phyloP scores from a whole-genome alignment of 2,329 filamentous ascomycete species.

The Fusarium paranaense region DNA sequence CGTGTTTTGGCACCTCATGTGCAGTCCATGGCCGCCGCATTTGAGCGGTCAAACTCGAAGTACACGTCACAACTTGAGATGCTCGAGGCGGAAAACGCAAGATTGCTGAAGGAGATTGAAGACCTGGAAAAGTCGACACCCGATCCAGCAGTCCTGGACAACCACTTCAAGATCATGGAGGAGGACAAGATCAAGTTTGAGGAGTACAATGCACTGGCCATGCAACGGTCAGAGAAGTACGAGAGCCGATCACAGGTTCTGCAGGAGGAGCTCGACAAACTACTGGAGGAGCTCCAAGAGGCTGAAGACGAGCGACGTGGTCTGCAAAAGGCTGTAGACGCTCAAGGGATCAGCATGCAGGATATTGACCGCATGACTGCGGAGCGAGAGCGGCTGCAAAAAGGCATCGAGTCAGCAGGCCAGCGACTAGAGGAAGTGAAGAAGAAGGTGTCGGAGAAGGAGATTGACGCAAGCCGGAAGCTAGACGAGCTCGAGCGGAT shows the following conservation, averaged over 20 bases:
- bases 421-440: slow-evolving; percentile 87
- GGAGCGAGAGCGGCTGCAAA: slow-evolving; percentile 93
- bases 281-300: slow-evolving; percentile 78
- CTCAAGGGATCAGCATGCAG: slow-evolving; percentile 94
- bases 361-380: slow-evolving; percentile 99
- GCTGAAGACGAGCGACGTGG: slow-evolving; percentile 84
- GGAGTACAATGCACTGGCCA: slow-evolving; percentile 88
- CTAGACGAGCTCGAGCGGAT: slow-evolving; percentile 92
- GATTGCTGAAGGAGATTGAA: slow-evolving; percentile 86
- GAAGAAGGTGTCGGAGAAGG: slow-evolving; percentile 84
- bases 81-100: slow-evolving; percentile 86
- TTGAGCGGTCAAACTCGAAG: slow-evolving; percentile 85
- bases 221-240: slow-evolving; percentile 90
- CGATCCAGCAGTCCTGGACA: slow-evolving; percentile 84
- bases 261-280: slow-evolving; percentile 87
- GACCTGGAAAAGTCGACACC: slow-evolving; percentile 89
- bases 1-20: slow-evolving; percentile 85
- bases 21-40: slow-evolving; percentile 86
- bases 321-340: slow-evolving; percentile 88
- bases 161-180: slow-evolving; percentile 92
- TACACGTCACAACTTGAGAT: slow-evolving; percentile 86
- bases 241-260: slow-evolving; percentile 82
- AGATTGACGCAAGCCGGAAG: slow-evolving; percentile 85
- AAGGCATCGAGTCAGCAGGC: slow-evolving; percentile 81
- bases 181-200: slow-evolving; percentile 96